Percentiles rank a stretch among this genome's conserved stretches.
Evolutionary conservation across 1,284 basidiomycete genomes (phyloP).

Genomic region (Microbotryomycetes sp.): DNA sequence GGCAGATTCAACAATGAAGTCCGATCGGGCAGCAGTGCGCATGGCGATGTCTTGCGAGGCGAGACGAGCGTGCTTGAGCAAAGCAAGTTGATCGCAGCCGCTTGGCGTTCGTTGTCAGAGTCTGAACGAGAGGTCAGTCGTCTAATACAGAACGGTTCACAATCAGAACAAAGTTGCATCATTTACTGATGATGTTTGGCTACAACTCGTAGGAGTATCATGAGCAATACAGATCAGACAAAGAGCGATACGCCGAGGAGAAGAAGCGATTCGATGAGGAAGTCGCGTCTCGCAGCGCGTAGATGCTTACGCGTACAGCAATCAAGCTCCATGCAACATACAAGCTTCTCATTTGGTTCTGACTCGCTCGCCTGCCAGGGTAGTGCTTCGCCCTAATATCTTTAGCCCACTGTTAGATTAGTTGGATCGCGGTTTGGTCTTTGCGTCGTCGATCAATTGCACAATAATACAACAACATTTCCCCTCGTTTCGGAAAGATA

Average conservation of each 20-base stretch:
- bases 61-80: constrained; percentile 24
- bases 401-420: no score
- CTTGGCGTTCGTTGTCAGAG: constrained; percentile 15
- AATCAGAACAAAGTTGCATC: no score
- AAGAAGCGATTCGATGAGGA: constrained; percentile 20
- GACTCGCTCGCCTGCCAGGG: no score
- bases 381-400: no score
- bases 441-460: no score
- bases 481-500: not conserved
- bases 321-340: no score
- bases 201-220: constrained; percentile 7
- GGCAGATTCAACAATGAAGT: constrained; percentile 18
- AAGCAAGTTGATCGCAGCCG: constrained; percentile 13
- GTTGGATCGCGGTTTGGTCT: no score
- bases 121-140: constrained; percentile 22
- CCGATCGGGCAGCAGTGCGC: constrained; percentile 1
- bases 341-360: no score
- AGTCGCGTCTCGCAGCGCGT: not conserved
- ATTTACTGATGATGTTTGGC: not conserved
- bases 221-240: constrained; percentile 12
- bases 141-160: not conserved
- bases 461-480: no score
- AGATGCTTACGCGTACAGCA: no score
- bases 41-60: constrained; percentile 7
- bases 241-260: constrained; percentile 12